Percentiles rank a stretch among this genome's conserved stretches.
phyloP scores from a whole-genome alignment of 352 stramenopile species.

The Globisporangium irregulare region DNA sequence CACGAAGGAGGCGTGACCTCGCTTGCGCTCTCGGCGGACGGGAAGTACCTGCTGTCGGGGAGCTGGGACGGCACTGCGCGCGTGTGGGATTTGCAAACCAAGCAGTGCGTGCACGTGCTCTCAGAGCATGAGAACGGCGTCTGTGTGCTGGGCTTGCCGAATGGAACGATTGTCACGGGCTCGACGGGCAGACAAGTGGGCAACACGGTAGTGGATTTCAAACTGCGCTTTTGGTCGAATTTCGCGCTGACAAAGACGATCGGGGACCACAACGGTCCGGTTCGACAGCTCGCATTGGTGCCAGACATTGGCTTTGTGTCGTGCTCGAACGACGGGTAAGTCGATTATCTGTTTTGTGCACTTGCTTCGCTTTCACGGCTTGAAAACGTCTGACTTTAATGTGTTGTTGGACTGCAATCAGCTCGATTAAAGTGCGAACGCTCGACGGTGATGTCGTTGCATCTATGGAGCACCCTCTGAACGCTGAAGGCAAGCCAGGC shows the following conservation, averaged over 20 bases:
- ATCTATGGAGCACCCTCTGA: slow-evolving; percentile 72
- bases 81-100: slow-evolving; percentile 60
- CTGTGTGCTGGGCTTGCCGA: slow-evolving; percentile 62
- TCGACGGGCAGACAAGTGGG: slow-evolving; percentile 74
- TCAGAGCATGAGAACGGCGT: slow-evolving; percentile 79
- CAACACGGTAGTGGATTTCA: slow-evolving; percentile 75
- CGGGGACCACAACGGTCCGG: slow-evolving; percentile 60
- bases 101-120: slow-evolving; percentile 56
- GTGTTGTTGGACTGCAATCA: slow-evolving; percentile 11
- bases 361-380: not conserved
- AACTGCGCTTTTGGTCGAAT: slow-evolving; percentile 72
- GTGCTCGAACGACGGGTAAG: slow-evolving; percentile 80
- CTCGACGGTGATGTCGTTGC: slow-evolving; percentile 58
- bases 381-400: slow-evolving; percentile 1
- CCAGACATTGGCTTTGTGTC: slow-evolving; percentile 75
- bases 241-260: slow-evolving; percentile 53
- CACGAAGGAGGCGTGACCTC: slow-evolving; percentile 82
- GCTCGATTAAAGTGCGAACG: slow-evolving; percentile 63
- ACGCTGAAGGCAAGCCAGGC: slow-evolving; percentile 78
- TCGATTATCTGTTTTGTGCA: not conserved
- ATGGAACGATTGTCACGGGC: slow-evolving; percentile 67
- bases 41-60: slow-evolving; percentile 57
- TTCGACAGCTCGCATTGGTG: slow-evolving; percentile 66
- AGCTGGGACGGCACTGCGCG: slow-evolving; percentile 82
- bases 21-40: slow-evolving; percentile 38